Evolutionary conservation across 23 red algal species (phyloP), one percentile per base, ranked within the genome.

Genomic region (Gracilariopsis chorda): DNA sequence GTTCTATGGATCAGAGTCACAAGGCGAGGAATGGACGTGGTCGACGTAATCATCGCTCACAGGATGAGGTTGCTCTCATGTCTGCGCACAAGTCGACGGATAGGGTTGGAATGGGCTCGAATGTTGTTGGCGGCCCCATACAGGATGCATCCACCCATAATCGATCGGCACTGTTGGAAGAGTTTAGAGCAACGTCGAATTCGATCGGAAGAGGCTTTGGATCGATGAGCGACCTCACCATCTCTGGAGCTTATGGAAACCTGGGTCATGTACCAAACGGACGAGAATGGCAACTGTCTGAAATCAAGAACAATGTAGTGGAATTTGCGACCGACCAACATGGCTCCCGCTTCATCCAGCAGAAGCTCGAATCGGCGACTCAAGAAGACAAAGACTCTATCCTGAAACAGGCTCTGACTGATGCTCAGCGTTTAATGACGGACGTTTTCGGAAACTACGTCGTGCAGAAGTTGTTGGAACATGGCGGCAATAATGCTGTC

Each of bases 381-480:
- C 56, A 69, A 7, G 73, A 91, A 17, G 92, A 98, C 25, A 86
- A 78, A 49, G 93, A 93, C 23, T 39, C 47, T 61, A 65, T 98
- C 30, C 82, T 95, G 80, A 77, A 74, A 29, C 74, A 93, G 60
- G 74, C 70, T 30, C 51, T 93, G 39, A 87, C 88, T 49, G 96
- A 98, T 70, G 76, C 93, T 1, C 91, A 96, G 32, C 91, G 93
- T 25, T 78, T 99, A 61, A 94, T 99, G 65, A 95, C 88, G 11
- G 97, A 99, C 76, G 97, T 99, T 14, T 99, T 99, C 55, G 97
- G 97, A n/a, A 99, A 99, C 82, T 99, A 96, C 71, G 88, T 94
- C 19, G 93, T 99, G 21, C 97, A 99, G 57, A 93, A 94, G 64
- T 60, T 96, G 41, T 53, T 99, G 42, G 93, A 99, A 36, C 84